Conservation (phyloP, 176 grass and related monocot genomes). For the Oryza longistaminata region DNA sequence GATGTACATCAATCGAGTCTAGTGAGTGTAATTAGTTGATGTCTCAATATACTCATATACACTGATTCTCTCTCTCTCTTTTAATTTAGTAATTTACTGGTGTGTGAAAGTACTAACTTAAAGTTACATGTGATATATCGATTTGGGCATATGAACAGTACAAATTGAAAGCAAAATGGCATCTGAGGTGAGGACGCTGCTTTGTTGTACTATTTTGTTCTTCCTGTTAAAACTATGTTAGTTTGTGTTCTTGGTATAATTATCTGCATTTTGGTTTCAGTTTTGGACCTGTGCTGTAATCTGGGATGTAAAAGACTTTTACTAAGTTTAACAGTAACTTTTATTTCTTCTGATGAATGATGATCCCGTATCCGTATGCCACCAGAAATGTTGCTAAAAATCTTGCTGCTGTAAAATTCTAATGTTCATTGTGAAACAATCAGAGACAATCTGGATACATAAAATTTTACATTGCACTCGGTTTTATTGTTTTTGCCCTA, state of each 20-base stretch:
- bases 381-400: background rate
- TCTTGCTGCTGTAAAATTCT: background rate
- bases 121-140: background rate
- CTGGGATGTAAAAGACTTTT: background rate
- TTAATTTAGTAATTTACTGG: background rate
- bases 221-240: background rate
- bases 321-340: background rate
- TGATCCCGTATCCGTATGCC: background rate
- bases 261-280: background rate
- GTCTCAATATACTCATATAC: background rate
- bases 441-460: background rate
- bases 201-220: background rate
- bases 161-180: background rate
- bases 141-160: background rate
- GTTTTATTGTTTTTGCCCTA: conserved; percentile 12
- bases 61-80: conserved; percentile 8
- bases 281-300: background rate
- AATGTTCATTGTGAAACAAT: background rate
- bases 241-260: background rate
- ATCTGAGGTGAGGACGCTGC: background rate
- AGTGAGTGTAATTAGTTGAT: conserved; percentile 30
- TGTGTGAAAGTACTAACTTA: conserved; percentile 13
- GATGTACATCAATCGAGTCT: conserved; percentile 34
- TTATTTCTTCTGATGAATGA: background rate
- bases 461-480: background rate